Evolutionary conservation across 75 land plant genomes (phyloP), one percentile per base, ranked within the genome.

Genomic region (Adiantum capillusveneris): DNA sequence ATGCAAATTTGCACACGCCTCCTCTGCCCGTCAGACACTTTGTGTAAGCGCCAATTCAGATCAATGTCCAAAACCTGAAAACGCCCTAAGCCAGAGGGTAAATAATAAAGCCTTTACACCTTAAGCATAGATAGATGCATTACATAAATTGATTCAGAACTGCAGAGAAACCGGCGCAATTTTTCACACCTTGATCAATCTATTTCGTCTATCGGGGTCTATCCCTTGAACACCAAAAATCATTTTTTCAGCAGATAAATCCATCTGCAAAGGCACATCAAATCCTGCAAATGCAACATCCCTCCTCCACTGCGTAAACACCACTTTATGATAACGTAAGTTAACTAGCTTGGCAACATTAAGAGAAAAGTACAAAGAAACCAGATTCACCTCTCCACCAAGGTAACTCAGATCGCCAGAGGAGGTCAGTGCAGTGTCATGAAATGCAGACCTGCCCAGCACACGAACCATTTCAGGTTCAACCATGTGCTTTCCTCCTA

Each of bases 401-500:
- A 95, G 68, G 52, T 95, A 95, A 29, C 56, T 67, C 14, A 95
- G 84, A 22, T 80, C 84, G 14, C 96, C 99, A 18, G 88, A 84
- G 16, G 86, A 72, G 0, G 79, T 82, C 56, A 95, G 79, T 46
- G 64, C 60, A 11, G 99, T 95, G 51, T 95, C 99, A 63, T 86
- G 99, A 62, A 94, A 95, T 11, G 99, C 97, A 6, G 99, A 86
- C 44, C 88, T 70, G 27, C 99, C 96, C 29, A 95, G 41, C 29
- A 86, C 87, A 13, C 79, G 78, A 29, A 95, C 88, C 97, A 95
- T 87, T 19, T 72, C 70, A 13, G 81, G 86, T 22, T 87, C 91
- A 53, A 95, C 99, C 88, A 95, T 84, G 69, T 90, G 99, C 69
- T 95, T 90, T 36, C 99, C 99, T 48, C 92, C 99, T 49, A 95